Evolutionary conservation across 2,329 filamentous ascomycete species (phyloP).

Genomic region (Teratosphaeria gauchensis): DNA sequence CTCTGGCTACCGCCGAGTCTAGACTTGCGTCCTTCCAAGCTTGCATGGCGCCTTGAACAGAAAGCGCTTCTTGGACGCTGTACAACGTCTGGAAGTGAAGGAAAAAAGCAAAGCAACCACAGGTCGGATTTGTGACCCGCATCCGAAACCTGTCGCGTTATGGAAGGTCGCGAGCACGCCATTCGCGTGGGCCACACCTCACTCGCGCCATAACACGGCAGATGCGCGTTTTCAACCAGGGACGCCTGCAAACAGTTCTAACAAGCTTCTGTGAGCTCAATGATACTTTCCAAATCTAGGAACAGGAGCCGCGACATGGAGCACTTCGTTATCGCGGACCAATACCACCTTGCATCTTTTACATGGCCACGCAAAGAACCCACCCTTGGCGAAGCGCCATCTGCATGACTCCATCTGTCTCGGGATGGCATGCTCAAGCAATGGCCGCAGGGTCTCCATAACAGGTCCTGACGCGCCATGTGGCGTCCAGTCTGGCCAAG

Average conservation of each 20-base stretch:
- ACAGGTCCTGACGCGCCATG: neutral
- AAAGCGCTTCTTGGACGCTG: neutral
- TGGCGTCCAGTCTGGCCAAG: neutral
- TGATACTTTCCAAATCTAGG: neutral
- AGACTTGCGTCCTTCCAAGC: too few species aligned
- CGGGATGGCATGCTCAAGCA: neutral
- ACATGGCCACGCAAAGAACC: neutral
- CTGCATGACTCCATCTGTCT: neutral
- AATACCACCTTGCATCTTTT: neutral
- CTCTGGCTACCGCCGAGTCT: too few species aligned
- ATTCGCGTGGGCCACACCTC: neutral
- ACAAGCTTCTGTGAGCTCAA: neutral
- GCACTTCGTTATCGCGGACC: neutral
- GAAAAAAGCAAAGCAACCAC: neutral
- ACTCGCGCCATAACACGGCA: neutral
- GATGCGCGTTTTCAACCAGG: neutral
- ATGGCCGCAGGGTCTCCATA: neutral
- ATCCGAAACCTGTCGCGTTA: neutral
- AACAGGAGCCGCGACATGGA: neutral
- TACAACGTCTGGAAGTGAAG: neutral
- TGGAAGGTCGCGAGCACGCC: neutral
- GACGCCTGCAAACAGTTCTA: neutral
- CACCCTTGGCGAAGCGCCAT: neutral
- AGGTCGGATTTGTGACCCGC: neutral
- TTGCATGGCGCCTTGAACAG: too few species aligned